phyloP scores from a whole-genome alignment of 805 yeast species.

The Lipomyces orientalis region DNA sequence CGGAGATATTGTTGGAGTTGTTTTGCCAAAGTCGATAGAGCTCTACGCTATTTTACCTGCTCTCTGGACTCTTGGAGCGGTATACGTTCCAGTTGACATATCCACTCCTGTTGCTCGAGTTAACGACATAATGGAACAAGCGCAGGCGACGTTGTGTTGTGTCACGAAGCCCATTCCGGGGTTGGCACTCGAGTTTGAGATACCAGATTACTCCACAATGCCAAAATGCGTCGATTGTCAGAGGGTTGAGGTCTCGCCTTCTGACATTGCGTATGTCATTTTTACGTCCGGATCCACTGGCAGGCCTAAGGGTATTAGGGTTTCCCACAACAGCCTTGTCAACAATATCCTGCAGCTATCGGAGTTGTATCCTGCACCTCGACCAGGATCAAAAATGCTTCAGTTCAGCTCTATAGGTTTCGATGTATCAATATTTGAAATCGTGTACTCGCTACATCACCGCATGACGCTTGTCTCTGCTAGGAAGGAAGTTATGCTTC shows the following conservation, averaged over 20 bases:
- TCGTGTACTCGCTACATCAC: constrained; percentile 29
- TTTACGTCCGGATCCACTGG: constrained; percentile 43
- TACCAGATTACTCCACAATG: background rate
- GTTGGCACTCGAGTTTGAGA: background rate
- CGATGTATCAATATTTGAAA: constrained; percentile 41
- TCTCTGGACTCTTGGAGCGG: constrained; percentile 35
- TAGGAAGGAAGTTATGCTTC: constrained; percentile 24
- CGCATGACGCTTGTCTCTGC: constrained; percentile 35
- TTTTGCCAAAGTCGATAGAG: constrained; percentile 23
- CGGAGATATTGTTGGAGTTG: constrained; percentile 21
- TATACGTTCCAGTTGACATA: constrained; percentile 35
- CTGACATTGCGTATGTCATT: constrained; percentile 31
- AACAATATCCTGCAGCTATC: constrained; percentile 35
- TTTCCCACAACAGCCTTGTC: constrained; percentile 37
- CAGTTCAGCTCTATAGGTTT: constrained; percentile 39
- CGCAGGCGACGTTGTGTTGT: constrained; percentile 9
- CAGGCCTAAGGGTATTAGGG: constrained; percentile 39
- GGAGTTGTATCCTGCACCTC: constrained; percentile 23
- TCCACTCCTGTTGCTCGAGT: constrained; percentile 29
- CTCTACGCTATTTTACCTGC: constrained; percentile 33
- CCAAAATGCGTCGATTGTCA: background rate
- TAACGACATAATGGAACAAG: constrained; percentile 5
- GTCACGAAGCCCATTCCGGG: background rate
- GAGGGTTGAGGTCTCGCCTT: background rate
- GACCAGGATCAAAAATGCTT: constrained; percentile 26